Base-by-base conservation (phyloP, 148 eudicot genomes). In the Gaultheria prostrata region DNA sequence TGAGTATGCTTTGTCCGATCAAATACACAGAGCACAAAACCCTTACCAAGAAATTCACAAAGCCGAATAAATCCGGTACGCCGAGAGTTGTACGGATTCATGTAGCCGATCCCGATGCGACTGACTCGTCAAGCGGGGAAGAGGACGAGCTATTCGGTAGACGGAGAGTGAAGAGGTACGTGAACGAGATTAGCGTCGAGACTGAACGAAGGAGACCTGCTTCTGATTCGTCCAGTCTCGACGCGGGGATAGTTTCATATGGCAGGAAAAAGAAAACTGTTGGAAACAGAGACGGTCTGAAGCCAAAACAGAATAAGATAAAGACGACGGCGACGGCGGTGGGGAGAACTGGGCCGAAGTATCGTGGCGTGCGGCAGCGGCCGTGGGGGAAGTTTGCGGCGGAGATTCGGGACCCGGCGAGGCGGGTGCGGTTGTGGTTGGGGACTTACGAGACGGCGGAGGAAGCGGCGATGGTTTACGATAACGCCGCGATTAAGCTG, bases 381-480 rank as follows among this genome's bases (percentile, higher is more conserved):
- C 98, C 98, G 33, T 97, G 99, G 99, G 99, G 99, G 0, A 97
- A 93, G 54, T 97, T 95, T 93, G 98, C 99, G 2, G 99, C 99
- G 0, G 99, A 97, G 91, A 97, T 97, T 12, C 90, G 99, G 0
- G 99, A 97, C 86, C 98, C 99, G 24, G 88, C 90, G 0, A 65
- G 85, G 10, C 89, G 90, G n/a, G 90, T 88, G 0, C 73, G 99
- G 74, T 87, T 97, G 8, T 97, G 99, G 99, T 84, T 96, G 35
- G 99, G 99, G 0, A 96, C 99, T 15, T 96, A 88, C 77, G 91
- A 96, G 48, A 94, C 98, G 0, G 98, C 98, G 0, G 99, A 94
- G 56, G 99, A 97, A 63, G 99, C 99, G 1, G 99, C 99, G 0
- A 92, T 91, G 87, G 97, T 94, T 4, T 97, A 97, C 59, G 99